Percentiles rank a stretch among this genome's conserved stretches.
phyloP scores from a whole-genome alignment of 495 filamentous ascomycete genomes.

The Neurospora discreta region DNA sequence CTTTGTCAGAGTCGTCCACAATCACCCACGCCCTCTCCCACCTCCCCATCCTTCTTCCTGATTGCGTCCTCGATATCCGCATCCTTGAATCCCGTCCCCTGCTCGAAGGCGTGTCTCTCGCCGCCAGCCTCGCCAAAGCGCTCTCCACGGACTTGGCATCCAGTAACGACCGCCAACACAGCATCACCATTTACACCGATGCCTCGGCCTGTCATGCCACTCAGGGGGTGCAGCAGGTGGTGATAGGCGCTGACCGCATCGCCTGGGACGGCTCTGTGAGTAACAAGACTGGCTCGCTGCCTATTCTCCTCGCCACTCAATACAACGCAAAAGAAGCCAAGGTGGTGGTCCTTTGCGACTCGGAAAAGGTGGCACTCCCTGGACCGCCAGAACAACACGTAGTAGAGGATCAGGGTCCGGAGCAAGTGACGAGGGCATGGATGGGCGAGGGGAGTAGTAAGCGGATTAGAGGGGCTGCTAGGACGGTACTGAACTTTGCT shows the following conservation, averaged over 20 bases:
- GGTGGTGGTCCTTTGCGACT: slow-evolving; percentile 44
- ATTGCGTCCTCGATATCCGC: slow-evolving; percentile 35
- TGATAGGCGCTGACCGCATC: slow-evolving; percentile 55
- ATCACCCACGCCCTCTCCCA: slow-evolving; percentile 29
- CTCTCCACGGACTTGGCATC: slow-evolving; percentile 10
- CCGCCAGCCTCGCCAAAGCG: slow-evolving; percentile 31
- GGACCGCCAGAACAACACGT: slow-evolving; percentile 21
- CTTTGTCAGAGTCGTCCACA: slow-evolving; percentile 50
- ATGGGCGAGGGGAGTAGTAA: slow-evolving; percentile 9
- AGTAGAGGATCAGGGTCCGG: slow-evolving; percentile 37
- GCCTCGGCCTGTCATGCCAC: slow-evolving; percentile 46
- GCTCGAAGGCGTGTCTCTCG: slow-evolving; percentile 51
- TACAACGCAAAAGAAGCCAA: slow-evolving; percentile 23
- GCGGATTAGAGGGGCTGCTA: slow-evolving; percentile 9
- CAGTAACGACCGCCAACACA: slow-evolving; percentile 12
- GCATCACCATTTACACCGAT: slow-evolving; percentile 46
- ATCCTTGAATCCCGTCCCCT: slow-evolving; percentile 57
- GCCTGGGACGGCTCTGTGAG: slow-evolving; percentile 43
- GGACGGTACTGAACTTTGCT: neutral
- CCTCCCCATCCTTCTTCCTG: slow-evolving; percentile 2
- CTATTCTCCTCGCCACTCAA: slow-evolving; percentile 40
- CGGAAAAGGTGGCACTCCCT: slow-evolving; percentile 47
- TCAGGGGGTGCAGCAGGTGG: slow-evolving; percentile 34
- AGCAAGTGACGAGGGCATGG: slow-evolving; percentile 41
- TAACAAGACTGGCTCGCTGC: slow-evolving; percentile 56